phyloP scores from a whole-genome alignment of 2,329 filamentous ascomycete species.

The Cercospora sesami region DNA sequence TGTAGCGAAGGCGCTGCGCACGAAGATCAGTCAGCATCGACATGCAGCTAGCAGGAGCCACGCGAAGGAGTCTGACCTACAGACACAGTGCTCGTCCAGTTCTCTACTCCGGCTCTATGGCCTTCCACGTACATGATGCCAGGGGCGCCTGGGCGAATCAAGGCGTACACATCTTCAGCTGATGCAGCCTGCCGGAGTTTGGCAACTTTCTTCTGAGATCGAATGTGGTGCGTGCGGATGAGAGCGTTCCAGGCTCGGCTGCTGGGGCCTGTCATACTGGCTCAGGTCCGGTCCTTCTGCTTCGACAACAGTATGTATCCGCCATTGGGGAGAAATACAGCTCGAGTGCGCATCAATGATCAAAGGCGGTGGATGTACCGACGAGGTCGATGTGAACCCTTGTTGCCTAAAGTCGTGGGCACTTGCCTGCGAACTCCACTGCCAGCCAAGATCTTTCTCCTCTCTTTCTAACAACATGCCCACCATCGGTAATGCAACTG shows the following conservation, averaged over 20 bases:
- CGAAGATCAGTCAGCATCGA: constrained; percentile 4
- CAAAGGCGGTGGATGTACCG: background rate
- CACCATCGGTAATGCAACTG: background rate
- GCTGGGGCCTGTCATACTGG: constrained; percentile 10
- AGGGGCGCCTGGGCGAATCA: constrained; percentile 67
- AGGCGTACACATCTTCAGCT: constrained; percentile 60
- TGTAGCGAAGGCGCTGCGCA: constrained; percentile 60
- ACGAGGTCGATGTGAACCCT: background rate
- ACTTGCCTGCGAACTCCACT: background rate
- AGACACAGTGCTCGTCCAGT: constrained; percentile 66
- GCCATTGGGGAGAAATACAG: background rate
- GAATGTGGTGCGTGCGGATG: constrained; percentile 79
- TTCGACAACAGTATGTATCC: background rate
- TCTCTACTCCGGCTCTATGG: constrained; percentile 55
- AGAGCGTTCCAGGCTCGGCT: constrained; percentile 53
- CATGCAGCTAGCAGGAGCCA: background rate
- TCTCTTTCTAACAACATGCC: background rate
- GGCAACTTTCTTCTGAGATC: constrained; percentile 71
- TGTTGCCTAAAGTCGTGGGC: background rate
- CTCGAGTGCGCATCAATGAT: background rate
- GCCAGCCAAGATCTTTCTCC: background rate
- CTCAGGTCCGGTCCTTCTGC: background rate
- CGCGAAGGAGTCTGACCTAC: constrained; percentile 31
- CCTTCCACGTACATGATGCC: constrained; percentile 79
- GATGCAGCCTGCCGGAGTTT: constrained; percentile 65